phyloP scores from a whole-genome alignment of 2,329 filamentous ascomycete species.

The Pestalotiopsis fici region DNA sequence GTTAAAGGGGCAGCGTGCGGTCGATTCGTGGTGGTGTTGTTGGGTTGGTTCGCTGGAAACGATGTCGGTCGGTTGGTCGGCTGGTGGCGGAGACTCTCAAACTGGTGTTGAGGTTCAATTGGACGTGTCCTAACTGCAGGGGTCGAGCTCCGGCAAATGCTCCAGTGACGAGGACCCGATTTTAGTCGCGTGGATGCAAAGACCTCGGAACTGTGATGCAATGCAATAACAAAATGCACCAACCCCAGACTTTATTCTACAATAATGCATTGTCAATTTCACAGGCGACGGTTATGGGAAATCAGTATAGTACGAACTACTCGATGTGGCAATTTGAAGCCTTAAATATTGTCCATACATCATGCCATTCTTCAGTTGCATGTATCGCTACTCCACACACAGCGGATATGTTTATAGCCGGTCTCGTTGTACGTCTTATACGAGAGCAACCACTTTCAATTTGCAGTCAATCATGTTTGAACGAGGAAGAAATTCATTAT shows the following conservation, averaged over 20 bases:
- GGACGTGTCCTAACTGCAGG: conserved; percentile 2
- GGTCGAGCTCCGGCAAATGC: conserved; percentile 9
- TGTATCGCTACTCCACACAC: too few relatives aligned
- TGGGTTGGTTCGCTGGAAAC: neutral
- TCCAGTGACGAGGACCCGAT: neutral
- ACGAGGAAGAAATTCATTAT: conserved; percentile 13
- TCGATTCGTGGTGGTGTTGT: neutral
- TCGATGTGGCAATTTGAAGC: too few relatives aligned
- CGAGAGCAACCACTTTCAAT: neutral
- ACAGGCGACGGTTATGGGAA: neutral
- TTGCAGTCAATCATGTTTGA: neutral
- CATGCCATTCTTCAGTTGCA: too few relatives aligned
- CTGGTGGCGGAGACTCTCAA: neutral
- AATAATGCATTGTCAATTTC: too few relatives aligned
- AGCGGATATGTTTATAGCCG: too few relatives aligned
- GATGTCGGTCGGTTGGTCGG: neutral
- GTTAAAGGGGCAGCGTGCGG: conserved; percentile 4
- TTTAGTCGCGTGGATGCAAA: conserved; percentile 3
- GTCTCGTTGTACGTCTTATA: neutral
- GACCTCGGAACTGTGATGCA: neutral
- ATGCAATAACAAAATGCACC: too few relatives aligned
- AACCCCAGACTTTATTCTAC: too few relatives aligned
- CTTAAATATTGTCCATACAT: too few relatives aligned
- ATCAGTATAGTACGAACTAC: too few relatives aligned
- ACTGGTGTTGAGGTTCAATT: conserved; percentile 7